These are phyloP conservation scores for Discostella pseudostelligera DNA, from an alignment of 108 stramenopile genomes.

Conservation along the genomic window DNA sequence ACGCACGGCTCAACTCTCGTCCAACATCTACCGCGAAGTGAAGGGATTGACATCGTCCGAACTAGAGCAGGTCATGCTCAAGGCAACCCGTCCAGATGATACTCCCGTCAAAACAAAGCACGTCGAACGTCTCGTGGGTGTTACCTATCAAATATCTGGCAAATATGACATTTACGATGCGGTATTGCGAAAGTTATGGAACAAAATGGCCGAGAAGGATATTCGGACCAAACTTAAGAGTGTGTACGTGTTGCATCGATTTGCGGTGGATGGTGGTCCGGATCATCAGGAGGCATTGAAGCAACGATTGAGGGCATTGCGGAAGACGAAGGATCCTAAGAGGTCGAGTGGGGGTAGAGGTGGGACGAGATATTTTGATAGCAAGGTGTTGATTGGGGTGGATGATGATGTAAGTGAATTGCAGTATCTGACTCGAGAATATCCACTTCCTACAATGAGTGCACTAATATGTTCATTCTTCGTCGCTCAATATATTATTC, in stretches of 20 bases:
- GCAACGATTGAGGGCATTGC: slow-evolving; percentile 81
- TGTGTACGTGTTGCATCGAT: slow-evolving; percentile 87
- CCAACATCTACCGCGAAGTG: slow-evolving; percentile 81
- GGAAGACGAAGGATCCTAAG: slow-evolving; percentile 86
- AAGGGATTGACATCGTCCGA: slow-evolving; percentile 85
- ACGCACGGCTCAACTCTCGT: slow-evolving; percentile 63
- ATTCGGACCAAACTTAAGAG: slow-evolving; percentile 81
- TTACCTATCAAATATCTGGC: slow-evolving; percentile 88
- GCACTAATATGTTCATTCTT: too few relatives aligned
- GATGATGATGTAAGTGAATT: slow-evolving; percentile 65
- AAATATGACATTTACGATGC: slow-evolving; percentile 90
- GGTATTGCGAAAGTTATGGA: slow-evolving; percentile 87
- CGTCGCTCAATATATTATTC: neutral
- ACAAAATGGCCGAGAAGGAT: slow-evolving; percentile 90
- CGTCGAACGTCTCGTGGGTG: slow-evolving; percentile 84
- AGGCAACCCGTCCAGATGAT: slow-evolving; percentile 86
- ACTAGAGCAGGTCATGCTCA: slow-evolving; percentile 91
- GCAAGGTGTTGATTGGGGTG: slow-evolving; percentile 73
- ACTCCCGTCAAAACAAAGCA: slow-evolving; percentile 89
- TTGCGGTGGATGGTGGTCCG: slow-evolving; percentile 81
- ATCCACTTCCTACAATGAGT: too few relatives aligned
- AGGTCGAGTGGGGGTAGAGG: slow-evolving; percentile 44
- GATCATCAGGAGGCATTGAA: slow-evolving; percentile 85
- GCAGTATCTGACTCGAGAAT: too few relatives aligned
- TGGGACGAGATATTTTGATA: slow-evolving; percentile 74